These are phyloP conservation scores for Pholiota adiposa DNA, from an alignment of 1,284 basidiomycete species.

Conservation along the genomic window DNA sequence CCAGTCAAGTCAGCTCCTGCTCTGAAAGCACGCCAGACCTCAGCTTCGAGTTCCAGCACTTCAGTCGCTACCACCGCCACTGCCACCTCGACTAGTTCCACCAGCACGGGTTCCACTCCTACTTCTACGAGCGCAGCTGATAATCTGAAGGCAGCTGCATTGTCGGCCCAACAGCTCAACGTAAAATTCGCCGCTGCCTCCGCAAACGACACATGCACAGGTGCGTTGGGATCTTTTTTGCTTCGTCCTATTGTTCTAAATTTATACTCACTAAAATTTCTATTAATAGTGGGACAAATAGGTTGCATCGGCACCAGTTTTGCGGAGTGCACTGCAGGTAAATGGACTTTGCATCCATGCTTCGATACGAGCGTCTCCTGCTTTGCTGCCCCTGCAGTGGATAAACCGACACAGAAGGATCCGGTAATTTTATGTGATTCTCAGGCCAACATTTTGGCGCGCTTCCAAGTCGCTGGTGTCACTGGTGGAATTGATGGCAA, in stretches of 20 bases:
- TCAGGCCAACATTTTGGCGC: slow-evolving; percentile 41
- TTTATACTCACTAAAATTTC: slow-evolving; percentile 10
- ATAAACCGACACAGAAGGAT: slow-evolving; percentile 52
- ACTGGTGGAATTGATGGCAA: slow-evolving; percentile 46
- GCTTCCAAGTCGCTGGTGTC: slow-evolving; percentile 51
- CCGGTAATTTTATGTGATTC: slow-evolving; percentile 53
- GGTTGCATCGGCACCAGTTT: slow-evolving; percentile 47
- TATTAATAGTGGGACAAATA: slow-evolving; percentile 40
- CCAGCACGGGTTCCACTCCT: slow-evolving; percentile 16
- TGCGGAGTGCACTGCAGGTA: slow-evolving; percentile 35
- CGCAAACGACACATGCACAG: slow-evolving; percentile 39
- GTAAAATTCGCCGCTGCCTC: slow-evolving; percentile 38
- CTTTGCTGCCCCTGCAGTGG: slow-evolving; percentile 56
- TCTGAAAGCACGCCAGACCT: slow-evolving; percentile 22
- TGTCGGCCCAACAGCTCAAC: slow-evolving; percentile 46
- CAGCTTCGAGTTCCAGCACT: slow-evolving; percentile 10
- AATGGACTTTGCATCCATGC: slow-evolving; percentile 45
- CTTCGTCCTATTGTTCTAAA: not conserved
- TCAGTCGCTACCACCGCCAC: not conserved
- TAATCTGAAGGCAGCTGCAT: slow-evolving; percentile 30
- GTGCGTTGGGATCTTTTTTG: slow-evolving; percentile 31
- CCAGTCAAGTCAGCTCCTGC: slow-evolving; percentile 32
- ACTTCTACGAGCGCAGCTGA: slow-evolving; percentile 21
- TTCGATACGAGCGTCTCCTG: slow-evolving; percentile 40
- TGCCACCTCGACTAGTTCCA: not conserved